phyloP scores from a whole-genome alignment of 352 stramenopile species.

The Salisapilia sapeloensis region DNA sequence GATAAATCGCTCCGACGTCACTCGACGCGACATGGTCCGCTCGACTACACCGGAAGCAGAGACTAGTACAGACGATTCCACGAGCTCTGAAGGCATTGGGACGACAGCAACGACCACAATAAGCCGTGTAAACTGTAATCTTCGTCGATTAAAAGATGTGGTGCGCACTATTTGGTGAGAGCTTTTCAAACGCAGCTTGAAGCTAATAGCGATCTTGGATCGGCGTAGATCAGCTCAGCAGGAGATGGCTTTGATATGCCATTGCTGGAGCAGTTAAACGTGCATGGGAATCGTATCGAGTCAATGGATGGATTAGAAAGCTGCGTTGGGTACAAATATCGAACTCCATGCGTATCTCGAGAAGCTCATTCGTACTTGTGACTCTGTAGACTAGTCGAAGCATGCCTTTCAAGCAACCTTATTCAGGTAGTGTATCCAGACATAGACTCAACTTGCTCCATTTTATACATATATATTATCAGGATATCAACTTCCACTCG shows the following conservation, averaged over 20 bases:
- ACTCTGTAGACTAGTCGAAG: slow-evolving; percentile 24
- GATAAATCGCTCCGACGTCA: too few species aligned
- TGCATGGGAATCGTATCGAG: slow-evolving; percentile 54
- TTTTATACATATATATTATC: background rate
- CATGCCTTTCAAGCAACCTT: slow-evolving; percentile 68
- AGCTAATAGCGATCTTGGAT: too few species aligned
- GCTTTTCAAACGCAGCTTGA: too few species aligned
- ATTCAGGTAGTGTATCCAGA: slow-evolving; percentile 19
- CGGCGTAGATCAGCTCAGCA: too few species aligned
- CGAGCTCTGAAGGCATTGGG: too few species aligned
- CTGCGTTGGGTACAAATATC: slow-evolving; percentile 17
- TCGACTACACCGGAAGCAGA: too few species aligned
- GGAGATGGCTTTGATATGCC: background rate
- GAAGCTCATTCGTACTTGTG: background rate
- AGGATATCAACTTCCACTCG: slow-evolving; percentile 42
- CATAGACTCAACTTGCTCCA: background rate
- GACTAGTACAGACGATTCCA: too few species aligned
- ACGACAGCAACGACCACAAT: too few species aligned
- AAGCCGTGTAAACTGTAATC: too few species aligned
- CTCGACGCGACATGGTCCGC: too few species aligned
- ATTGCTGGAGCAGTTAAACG: slow-evolving; percentile 66
- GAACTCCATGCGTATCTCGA: background rate
- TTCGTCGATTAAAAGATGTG: too few species aligned
- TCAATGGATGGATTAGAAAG: slow-evolving; percentile 44
- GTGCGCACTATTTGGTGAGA: too few species aligned